phyloP scores from a whole-genome alignment of 352 stramenopile species.

The Aphanomyces euteiches region DNA sequence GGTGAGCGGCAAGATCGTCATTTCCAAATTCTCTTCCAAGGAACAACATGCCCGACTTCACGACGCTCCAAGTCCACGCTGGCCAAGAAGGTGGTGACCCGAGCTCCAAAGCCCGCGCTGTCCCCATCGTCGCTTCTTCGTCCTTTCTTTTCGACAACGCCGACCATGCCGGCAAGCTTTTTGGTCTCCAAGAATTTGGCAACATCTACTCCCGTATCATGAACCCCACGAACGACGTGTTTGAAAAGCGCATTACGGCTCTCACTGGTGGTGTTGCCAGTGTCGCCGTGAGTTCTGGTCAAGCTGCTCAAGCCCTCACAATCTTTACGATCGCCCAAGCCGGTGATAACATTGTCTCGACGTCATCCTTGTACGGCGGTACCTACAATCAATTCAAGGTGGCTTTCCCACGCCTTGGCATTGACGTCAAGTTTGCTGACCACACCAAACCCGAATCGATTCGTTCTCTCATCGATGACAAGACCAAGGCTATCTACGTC shows the following conservation, averaged over 20 bases:
- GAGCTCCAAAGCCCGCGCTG: slow-evolving; percentile 66
- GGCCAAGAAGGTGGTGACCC: slow-evolving; percentile 72
- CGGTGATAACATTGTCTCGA: slow-evolving; percentile 94
- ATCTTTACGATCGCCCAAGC: slow-evolving; percentile 83
- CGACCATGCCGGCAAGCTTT: slow-evolving; percentile 59
- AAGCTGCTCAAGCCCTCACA: slow-evolving; percentile 81
- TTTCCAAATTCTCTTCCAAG: neutral
- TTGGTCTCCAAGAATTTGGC: slow-evolving; percentile 87
- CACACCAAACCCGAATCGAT: slow-evolving; percentile 84
- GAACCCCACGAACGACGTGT: slow-evolving; percentile 93
- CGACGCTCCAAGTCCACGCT: slow-evolving; percentile 55
- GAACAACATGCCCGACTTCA: slow-evolving; percentile 28
- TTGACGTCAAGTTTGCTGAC: slow-evolving; percentile 93
- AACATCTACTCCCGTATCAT: slow-evolving; percentile 95
- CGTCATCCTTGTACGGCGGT: slow-evolving; percentile 94
- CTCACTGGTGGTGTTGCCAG: slow-evolving; percentile 90
- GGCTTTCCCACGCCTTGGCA: slow-evolving; percentile 89
- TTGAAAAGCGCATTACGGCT: slow-evolving; percentile 90
- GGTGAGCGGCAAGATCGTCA: neutral
- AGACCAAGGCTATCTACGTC: slow-evolving; percentile 93
- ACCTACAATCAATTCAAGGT: slow-evolving; percentile 93
- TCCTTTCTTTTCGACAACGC: slow-evolving; percentile 87
- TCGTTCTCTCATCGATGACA: slow-evolving; percentile 71
- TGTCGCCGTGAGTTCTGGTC: slow-evolving; percentile 88
- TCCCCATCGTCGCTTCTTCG: slow-evolving; percentile 89